Conservation (phyloP, 2,329 filamentous ascomycete species). For the Aspergillus hiratsukae region DNA sequence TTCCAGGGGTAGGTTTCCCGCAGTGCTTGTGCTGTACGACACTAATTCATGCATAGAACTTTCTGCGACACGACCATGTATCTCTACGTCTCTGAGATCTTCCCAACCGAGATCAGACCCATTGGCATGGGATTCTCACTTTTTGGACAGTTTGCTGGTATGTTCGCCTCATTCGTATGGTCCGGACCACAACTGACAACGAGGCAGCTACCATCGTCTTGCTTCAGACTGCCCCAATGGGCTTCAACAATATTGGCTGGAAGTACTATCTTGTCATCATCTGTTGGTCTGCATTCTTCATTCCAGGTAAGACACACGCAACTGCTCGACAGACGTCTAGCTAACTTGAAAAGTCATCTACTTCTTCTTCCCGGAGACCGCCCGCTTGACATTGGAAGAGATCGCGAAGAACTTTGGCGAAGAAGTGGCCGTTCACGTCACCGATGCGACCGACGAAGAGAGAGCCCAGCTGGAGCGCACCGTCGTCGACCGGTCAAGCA, state of each 20-base stretch:
- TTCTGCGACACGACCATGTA: slow-evolving; percentile 48
- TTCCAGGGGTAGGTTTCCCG: slow-evolving; percentile 41
- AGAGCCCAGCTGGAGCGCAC: slow-evolving; percentile 17
- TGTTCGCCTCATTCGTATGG: slow-evolving; percentile 1
- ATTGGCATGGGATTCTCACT: slow-evolving; percentile 51
- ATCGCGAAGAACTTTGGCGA: slow-evolving; percentile 47
- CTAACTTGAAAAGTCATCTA: slow-evolving; percentile 34
- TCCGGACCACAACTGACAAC: not conserved
- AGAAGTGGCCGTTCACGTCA: slow-evolving; percentile 46
- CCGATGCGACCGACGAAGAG: slow-evolving; percentile 41
- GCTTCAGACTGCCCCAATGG: slow-evolving; percentile 44
- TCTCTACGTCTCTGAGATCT: slow-evolving; percentile 45
- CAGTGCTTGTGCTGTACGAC: not conserved
- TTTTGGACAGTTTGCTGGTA: slow-evolving; percentile 47
- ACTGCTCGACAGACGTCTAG: not conserved
- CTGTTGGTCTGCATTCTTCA: slow-evolving; percentile 40
- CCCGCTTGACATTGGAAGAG: slow-evolving; percentile 43
- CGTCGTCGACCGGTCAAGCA: not conserved
- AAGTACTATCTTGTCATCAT: slow-evolving; percentile 50
- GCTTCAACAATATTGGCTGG: slow-evolving; percentile 45
- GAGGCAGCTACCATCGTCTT: slow-evolving; percentile 43
- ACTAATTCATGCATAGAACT: slow-evolving; percentile 27
- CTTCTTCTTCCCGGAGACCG: slow-evolving; percentile 44
- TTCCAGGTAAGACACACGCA: slow-evolving; percentile 28
- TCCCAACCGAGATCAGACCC: slow-evolving; percentile 48